Evolutionary conservation across 2,329 filamentous ascomycete genomes (phyloP), one percentile per base, ranked within the genome.

Genomic region (Mollisiaceae sp.): DNA sequence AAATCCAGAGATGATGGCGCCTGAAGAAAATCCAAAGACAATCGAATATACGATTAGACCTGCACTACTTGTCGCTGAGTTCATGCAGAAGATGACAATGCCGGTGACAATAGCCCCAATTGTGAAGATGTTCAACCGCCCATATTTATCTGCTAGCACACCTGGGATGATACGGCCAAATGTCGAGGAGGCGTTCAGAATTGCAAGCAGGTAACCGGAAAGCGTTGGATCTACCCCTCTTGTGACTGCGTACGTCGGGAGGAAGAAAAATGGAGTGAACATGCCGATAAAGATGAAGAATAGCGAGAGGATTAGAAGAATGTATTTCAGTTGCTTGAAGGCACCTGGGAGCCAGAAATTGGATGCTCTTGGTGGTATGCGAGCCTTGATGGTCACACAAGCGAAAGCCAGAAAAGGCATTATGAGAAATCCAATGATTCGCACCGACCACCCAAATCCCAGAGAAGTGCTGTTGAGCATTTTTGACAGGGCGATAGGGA

Each of bases 11-110:
- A 97, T 94, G 71, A 92, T 91, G 60, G 88, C 91, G 1, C 93
- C 93, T 52, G 88, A 92, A 0, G 87, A 86, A 73, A 96, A 93
- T 0, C 93, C 93, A 75, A 95, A 96, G 2, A 94, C 74, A 5
- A 92, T 74, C 0, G 88, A 84, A 74, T 93, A 97, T 8, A 91
- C 79, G 64, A 96, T 82, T 18, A 93, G 82, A 36, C 93, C 83
- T 0, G 86, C 80, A 6, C 86, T 83, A 85, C 82, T 2, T 6
- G 12, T 15, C 41, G 41, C 15, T 6, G 41, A 43, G 15, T 43
- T 18, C 41, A 43, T 43, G 41, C 65, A 67, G 27, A 64, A 60
- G 32, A 64, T 47, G 14, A 66, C 18, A 18, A 70, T 62, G 3
- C 60, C 66, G 5, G 65, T 65, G 1, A 22, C 20, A 8, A 66